Percentiles rank a stretch among this genome's conserved stretches.
Conservation (phyloP, 768 basidiomycete species). For the Amanita thiersii region DNA sequence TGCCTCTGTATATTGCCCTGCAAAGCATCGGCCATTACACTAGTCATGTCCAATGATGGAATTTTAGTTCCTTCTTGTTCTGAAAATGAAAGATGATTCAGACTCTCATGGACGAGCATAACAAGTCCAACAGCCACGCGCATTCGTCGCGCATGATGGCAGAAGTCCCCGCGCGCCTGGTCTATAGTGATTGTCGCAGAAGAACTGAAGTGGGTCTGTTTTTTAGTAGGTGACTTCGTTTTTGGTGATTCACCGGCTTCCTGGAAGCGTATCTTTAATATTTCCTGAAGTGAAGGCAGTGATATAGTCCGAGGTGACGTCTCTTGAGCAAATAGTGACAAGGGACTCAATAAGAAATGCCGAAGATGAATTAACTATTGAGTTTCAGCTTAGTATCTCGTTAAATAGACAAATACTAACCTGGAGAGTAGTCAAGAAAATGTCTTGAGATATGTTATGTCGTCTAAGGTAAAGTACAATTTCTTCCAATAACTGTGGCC, state of each 20-base stretch:
- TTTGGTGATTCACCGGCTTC: background rate
- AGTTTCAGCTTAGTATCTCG: background rate
- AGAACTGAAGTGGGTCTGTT: background rate
- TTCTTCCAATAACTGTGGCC: constrained; percentile 47
- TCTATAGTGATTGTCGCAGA: background rate
- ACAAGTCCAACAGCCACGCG: constrained; percentile 44
- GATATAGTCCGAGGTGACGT: background rate
- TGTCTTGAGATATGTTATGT: constrained; percentile 50
- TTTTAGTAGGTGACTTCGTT: constrained; percentile 7
- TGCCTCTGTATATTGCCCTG: constrained; percentile 35
- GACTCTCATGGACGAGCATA: constrained; percentile 31
- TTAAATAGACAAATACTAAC: constrained; percentile 23
- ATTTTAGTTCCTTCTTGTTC: constrained; percentile 21
- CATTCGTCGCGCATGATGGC: constrained; percentile 20
- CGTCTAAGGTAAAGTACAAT: constrained; percentile 50
- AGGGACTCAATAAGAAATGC: constrained; percentile 6
- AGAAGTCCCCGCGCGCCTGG: constrained; percentile 17
- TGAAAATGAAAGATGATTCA: constrained; percentile 36
- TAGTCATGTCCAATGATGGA: constrained; percentile 14
- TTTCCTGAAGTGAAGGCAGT: background rate
- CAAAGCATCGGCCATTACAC: constrained; percentile 37
- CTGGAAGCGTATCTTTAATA: background rate
- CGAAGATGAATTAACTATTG: constrained; percentile 5
- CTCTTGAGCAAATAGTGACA: constrained; percentile 3
- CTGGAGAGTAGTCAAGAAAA: constrained; percentile 51